phyloP scores from a whole-genome alignment of 306 rosid genomes.

The Medicago truncatula region MtrunA17r5.0-ANR NC_053043.1:49852001-49852500 shows the following conservation, averaged over 20 bases:
- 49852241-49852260: neutral
- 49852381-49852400: conserved; percentile 31
- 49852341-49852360: neutral
- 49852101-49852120: neutral
- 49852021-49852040: neutral
- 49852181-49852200: neutral
- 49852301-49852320: neutral
- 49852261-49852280: no score
- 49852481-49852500: neutral
- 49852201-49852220: neutral
- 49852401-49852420: conserved; percentile 33
- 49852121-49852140: neutral
- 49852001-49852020: neutral
- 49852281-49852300: neutral
- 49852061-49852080: neutral
- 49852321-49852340: neutral
- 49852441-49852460: conserved; percentile 29
- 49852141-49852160: neutral
- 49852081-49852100: neutral
- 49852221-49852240: neutral
- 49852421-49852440: no score
- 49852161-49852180: neutral
- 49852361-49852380: neutral
- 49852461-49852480: neutral
- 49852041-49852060: no score